A percentile compares a stretch with the other conserved stretches of the same genome.
Evolutionary conservation across 805 yeast genomes (phyloP).

Genomic region (Starmerella etchellsii): DNA sequence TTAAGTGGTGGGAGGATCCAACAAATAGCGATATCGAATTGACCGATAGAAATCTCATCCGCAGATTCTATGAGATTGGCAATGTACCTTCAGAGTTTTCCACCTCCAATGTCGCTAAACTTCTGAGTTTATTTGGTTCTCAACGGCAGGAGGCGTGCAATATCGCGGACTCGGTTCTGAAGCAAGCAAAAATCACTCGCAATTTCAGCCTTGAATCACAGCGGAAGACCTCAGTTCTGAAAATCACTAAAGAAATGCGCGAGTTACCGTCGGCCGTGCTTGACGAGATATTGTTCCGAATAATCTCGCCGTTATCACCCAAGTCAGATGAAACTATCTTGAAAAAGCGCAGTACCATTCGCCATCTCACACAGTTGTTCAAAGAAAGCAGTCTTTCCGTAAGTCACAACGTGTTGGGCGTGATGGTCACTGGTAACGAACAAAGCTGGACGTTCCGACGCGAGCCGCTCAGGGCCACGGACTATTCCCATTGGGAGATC

Average conservation of each 20-base stretch:
- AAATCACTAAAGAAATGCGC: constrained; percentile 1
- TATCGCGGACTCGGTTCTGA: background rate
- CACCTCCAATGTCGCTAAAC: background rate
- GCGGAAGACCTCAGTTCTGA: constrained; percentile 2
- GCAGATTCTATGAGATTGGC: constrained; percentile 29
- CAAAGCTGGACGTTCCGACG: background rate
- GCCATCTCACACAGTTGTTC: background rate
- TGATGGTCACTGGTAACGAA: background rate
- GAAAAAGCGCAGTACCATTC: background rate
- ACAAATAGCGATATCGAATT: constrained; percentile 44
- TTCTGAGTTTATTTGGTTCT: background rate
- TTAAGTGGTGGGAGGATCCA: constrained; percentile 59
- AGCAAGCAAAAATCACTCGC: constrained; percentile 1
- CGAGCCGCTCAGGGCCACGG: constrained; percentile 6
- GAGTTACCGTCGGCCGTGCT: constrained; percentile 7
- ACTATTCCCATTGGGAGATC: background rate
- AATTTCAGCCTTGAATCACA: background rate
- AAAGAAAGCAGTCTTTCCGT: background rate
- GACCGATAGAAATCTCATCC: constrained; percentile 46
- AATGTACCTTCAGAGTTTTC: constrained; percentile 25
- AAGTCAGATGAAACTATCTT: constrained; percentile 4
- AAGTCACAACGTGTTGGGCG: background rate
- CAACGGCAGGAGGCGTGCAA: constrained; percentile 5
- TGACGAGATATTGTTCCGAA: constrained; percentile 9
- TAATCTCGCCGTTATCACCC: constrained; percentile 17